Base-by-base conservation (phyloP, 2,329 filamentous ascomycete species). In the Talaromyces sp. region DNA sequence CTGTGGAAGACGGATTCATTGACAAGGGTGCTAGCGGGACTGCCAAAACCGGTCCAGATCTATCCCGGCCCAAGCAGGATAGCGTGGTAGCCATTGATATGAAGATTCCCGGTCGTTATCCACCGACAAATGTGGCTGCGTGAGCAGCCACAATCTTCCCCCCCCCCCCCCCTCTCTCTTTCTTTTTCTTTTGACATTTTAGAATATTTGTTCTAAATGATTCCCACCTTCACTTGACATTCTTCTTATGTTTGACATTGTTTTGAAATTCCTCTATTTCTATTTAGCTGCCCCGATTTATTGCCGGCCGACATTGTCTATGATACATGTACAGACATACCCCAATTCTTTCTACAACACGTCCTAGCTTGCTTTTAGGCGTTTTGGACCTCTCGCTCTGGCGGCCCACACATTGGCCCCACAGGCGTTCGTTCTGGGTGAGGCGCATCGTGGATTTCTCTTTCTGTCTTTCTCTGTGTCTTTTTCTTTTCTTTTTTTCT, bases 81-180 rank as follows among this genome's bases (percentile, higher is more conserved):
- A 73, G 70, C 19, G 56, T 63, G 3, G 57, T 63, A 14, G 65
- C 68, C 2, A 58, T 72, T 39, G 70, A 71, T 43, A 57, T 73
- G 53, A 64, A 65, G 30, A 72, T 74, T 36, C 71, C 71, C 2
- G 71, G 71, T 7, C 68, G 66, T 41, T 74, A 63, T 49, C 71
- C 71, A 13, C 68, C 59, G 17, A 62, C 65, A 42, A 63, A 70
- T 49, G 58, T 70, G 40, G 57, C 66, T 9, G 67, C 63, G 20
- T 70, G 58, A 62, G 52, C n/a, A 45, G 7, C 30, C 19, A 17
- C 24, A n/a, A n/a, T n/a, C n/a, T n/a, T n/a, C n/a, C n/a, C n/a
- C n/a, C n/a, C 9, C 16, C 13, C 13, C 13, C 50, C 54, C 55
- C 27, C 33, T 42, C 10, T 57, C 42, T 49, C n/a, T 14, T 45